Percentiles rank a stretch among this genome's conserved stretches.
Conservation (phyloP, 495 filamentous ascomycete species). For the Sphaerosporella brunnea region DNA sequence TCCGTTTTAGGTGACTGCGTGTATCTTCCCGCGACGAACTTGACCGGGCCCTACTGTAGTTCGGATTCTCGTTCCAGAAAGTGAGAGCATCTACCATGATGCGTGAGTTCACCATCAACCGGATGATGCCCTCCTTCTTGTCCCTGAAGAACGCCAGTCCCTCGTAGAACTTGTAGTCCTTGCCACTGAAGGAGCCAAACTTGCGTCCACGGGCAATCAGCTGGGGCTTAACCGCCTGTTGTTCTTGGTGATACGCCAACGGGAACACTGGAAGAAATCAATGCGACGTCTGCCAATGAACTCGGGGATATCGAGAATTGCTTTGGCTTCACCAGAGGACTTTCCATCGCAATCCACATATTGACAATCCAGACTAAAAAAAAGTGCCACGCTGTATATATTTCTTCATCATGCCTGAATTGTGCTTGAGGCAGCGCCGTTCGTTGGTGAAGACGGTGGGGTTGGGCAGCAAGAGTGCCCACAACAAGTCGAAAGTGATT, state of each 20-base stretch:
- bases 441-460: slow-evolving; percentile 62
- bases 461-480: slow-evolving; percentile 86
- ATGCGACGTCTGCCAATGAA: slow-evolving; percentile 81
- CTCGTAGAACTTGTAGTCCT: slow-evolving; percentile 75
- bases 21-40: not conserved
- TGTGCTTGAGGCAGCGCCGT: slow-evolving; percentile 82
- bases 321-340: slow-evolving; percentile 40
- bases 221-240: slow-evolving; percentile 42
- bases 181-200: slow-evolving; percentile 62
- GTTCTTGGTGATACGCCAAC: slow-evolving; percentile 64
- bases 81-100: slow-evolving; percentile 85
- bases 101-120: slow-evolving; percentile 75
- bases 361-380: not conserved
- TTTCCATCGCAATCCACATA: slow-evolving; percentile 2
- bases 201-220: slow-evolving; percentile 74
- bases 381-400: no score
- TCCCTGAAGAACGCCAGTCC: slow-evolving; percentile 71
- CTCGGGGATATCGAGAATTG: slow-evolving; percentile 51
- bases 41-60: slow-evolving; percentile 54
- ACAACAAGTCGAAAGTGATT: slow-evolving; percentile 79
- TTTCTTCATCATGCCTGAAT: slow-evolving; percentile 37
- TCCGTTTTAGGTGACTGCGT: slow-evolving; percentile 8
- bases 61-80: slow-evolving; percentile 73
- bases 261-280: slow-evolving; percentile 59
- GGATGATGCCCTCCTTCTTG: slow-evolving; percentile 59